Conservation (phyloP, 345 rosid genomes). For the Fremontodendron californicum region DNA sequence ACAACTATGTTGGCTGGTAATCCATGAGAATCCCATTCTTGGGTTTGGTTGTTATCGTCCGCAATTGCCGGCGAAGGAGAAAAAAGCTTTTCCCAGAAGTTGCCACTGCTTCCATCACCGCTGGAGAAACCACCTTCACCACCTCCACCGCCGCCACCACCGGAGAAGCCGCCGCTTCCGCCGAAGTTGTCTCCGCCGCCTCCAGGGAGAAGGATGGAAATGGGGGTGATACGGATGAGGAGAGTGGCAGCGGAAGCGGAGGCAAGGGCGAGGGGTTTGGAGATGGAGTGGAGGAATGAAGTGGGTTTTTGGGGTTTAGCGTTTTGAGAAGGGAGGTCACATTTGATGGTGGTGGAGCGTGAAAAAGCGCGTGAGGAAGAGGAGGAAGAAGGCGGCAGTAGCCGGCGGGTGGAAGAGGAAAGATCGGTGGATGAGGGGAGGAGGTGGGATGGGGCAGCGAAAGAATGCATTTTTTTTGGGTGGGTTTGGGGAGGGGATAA, state of each 20-base stretch:
- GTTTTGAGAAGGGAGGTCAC: constrained; percentile 26
- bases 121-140: constrained; percentile 35
- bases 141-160: constrained; percentile 44
- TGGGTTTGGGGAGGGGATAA: constrained; percentile 8
- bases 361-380: constrained; percentile 20
- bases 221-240: constrained; percentile 40
- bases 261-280: constrained; percentile 42
- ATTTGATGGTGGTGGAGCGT: constrained; percentile 30
- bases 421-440: constrained; percentile 24
- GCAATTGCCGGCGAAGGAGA: constrained; percentile 58
- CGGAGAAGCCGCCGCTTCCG: constrained; percentile 23
- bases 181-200: constrained; percentile 32
- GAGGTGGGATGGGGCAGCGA: constrained; percentile 35
- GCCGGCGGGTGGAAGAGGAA: too few species aligned
- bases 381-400: constrained; percentile 27
- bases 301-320: constrained; percentile 13
- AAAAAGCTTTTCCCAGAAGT: constrained; percentile 55
- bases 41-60: constrained; percentile 52
- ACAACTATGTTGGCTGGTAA: constrained; percentile 78
- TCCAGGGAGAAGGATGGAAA: constrained; percentile 23
- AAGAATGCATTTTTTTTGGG: constrained; percentile 5
- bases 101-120: constrained; percentile 47
- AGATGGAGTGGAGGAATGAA: constrained; percentile 32
- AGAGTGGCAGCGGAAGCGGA: constrained; percentile 49
- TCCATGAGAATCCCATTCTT: constrained; percentile 88